Percentiles rank a stretch among this genome's conserved stretches.
phyloP scores from a whole-genome alignment of 495 filamentous ascomycete species.

The Annulohypoxylon stygium region DNA sequence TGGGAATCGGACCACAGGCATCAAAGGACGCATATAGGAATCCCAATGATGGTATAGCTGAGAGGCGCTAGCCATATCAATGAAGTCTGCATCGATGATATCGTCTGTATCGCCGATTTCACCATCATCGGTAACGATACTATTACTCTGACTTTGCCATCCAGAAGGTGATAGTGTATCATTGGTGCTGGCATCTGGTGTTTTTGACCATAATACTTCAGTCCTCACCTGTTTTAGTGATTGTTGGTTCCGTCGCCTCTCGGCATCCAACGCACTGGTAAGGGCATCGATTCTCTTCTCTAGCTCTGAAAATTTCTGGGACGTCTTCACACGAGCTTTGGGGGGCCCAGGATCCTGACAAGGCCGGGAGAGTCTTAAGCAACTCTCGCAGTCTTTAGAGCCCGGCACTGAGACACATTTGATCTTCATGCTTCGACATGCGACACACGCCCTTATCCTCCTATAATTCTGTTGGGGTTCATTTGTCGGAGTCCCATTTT shows the following conservation, averaged over 20 bases:
- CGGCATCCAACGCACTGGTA: conserved; percentile 35
- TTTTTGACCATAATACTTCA: conserved; percentile 32
- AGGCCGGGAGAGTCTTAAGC: conserved; percentile 36
- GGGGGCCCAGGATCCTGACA: conserved; percentile 44
- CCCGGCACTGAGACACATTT: conserved; percentile 42
- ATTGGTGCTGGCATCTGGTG: conserved; percentile 27
- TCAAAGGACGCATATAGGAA: conserved; percentile 35
- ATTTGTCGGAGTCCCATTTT: conserved; percentile 21
- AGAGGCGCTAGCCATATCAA: conserved; percentile 31
- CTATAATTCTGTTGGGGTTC: conserved; percentile 23
- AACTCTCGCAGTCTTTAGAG: conserved; percentile 35
- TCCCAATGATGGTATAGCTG: conserved; percentile 38
- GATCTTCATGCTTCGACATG: conserved; percentile 46
- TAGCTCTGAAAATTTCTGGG: conserved; percentile 40
- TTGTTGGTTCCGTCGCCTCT: conserved; percentile 34
- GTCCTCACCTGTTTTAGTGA: conserved; percentile 6
- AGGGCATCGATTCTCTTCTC: conserved; percentile 43
- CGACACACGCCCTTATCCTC: conserved; percentile 35
- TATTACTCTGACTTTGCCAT: conserved; percentile 1
- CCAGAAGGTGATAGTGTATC: conserved; percentile 7
- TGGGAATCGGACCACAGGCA: conserved; percentile 37
- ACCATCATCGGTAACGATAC: not conserved
- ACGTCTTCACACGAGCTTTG: conserved; percentile 41
- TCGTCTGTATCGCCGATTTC: conserved; percentile 15
- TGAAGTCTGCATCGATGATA: conserved; percentile 23